Base-by-base conservation (phyloP, 805 yeast genomes). In the Wickerhamomyces mucosus region DNA sequence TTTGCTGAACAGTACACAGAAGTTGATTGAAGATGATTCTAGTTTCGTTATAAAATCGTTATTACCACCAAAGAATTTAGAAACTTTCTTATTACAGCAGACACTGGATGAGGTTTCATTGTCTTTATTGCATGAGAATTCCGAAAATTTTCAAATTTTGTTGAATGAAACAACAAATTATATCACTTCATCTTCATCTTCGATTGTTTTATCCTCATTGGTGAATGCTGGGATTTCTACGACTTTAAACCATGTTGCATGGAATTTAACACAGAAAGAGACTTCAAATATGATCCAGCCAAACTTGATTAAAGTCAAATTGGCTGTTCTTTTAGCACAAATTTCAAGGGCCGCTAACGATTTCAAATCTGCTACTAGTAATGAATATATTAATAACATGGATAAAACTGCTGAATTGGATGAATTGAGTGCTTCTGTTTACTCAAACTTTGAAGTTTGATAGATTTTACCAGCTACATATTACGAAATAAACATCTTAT, bases 381-480 rank as follows among this genome's bases (percentile, higher is more conserved):
- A 65, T 38, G 71, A 62, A 36, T 68, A 65, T 40, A 43, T 72
- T 9, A 51, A 55, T 15, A 37, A 61, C 5, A 57, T 76, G 67
- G 65, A 69, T 41, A 58, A 58, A 36, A 55, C 66, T 20, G 76
- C 72, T 13, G 85, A 77, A 40, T 65, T 88, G 35, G 94, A 83
- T 42, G 95, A 85, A 38, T 67, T 88, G 43, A 78, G 95, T 57
- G 96, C 96, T 5, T 69, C 85, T 42, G 88, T 88, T 7, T 88
- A 88, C 54, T 79, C 95, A 14, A 85, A 85, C 48, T 83, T 81
- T 43, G 55, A 51, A 11, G 26, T 23, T n/a, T n/a, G n/a, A n/a
- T n/a, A n/a, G n/a, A n/a, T n/a, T 31, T 26, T 15, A 17, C 26
- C 2, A 18, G 29, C 12, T 31, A 8, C 26, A 26, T 12, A 26